Evolutionary conservation across 805 yeast genomes (phyloP).

Genomic region (Wickerhamiella nectarea): DNA sequence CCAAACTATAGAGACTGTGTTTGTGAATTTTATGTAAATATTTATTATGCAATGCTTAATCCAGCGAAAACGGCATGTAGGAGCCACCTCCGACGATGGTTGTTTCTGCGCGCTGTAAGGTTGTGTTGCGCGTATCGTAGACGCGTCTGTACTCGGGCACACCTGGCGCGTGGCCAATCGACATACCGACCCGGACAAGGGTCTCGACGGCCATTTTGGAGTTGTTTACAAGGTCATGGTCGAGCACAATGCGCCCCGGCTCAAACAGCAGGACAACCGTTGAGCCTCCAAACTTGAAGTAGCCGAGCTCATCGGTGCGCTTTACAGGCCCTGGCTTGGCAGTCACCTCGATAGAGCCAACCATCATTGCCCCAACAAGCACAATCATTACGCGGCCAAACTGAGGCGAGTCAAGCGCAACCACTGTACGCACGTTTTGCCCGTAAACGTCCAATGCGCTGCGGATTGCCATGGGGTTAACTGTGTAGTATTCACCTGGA

Average conservation of each 20-base stretch:
- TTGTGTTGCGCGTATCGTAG: slow-evolving; percentile 19
- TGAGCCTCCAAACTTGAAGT: slow-evolving; percentile 92
- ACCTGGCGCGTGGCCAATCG: slow-evolving; percentile 53
- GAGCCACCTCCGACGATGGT: slow-evolving; percentile 22
- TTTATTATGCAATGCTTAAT: slow-evolving; percentile 7
- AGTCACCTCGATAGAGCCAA: slow-evolving; percentile 72
- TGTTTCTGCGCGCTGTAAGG: slow-evolving; percentile 19
- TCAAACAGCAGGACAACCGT: slow-evolving; percentile 63
- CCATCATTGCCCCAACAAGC: slow-evolving; percentile 98
- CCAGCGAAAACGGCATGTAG: slow-evolving; percentile 22
- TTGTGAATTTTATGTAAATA: no score
- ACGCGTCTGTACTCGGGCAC: slow-evolving; percentile 18
- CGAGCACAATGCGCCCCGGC: slow-evolving; percentile 35
- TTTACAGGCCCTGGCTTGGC: slow-evolving; percentile 47
- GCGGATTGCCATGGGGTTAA: slow-evolving; percentile 93
- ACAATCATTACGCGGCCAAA: slow-evolving; percentile 70
- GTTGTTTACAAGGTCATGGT: slow-evolving; percentile 57
- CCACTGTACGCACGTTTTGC: slow-evolving; percentile 67
- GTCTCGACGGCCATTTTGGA: slow-evolving; percentile 60
- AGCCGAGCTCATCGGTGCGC: slow-evolving; percentile 79
- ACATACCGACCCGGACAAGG: slow-evolving; percentile 77
- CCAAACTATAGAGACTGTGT: slow-evolving; percentile 8
- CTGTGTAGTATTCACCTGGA: slow-evolving; percentile 88
- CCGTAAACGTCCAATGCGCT: slow-evolving; percentile 84
- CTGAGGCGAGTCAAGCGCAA: slow-evolving; percentile 61